Conservation (phyloP, 495 filamentous ascomycete genomes). For the Trypethelium eluteriae region DNA sequence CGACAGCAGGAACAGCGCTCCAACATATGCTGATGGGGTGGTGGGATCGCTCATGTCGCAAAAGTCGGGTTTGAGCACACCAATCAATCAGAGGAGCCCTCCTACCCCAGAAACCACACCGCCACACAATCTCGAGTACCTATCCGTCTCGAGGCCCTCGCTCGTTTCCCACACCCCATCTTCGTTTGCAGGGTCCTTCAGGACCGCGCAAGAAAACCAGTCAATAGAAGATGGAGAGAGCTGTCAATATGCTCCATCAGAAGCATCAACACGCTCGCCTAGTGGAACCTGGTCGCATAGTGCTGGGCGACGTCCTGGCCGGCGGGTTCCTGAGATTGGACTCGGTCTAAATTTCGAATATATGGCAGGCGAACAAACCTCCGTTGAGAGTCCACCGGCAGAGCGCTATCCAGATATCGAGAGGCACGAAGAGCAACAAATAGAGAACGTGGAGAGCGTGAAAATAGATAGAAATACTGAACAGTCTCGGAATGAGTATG, state of each 20-base stretch:
- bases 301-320: slow-evolving; percentile 4
- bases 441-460: slow-evolving; percentile 16
- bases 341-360: slow-evolving; percentile 9
- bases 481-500: background rate
- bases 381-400: background rate
- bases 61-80: slow-evolving; percentile 30
- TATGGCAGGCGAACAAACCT: slow-evolving; percentile 4
- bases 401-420: slow-evolving; percentile 16
- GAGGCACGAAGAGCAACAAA: slow-evolving; percentile 15
- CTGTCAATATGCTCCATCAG: slow-evolving; percentile 23
- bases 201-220: slow-evolving; percentile 34
- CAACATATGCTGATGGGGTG: slow-evolving; percentile 21
- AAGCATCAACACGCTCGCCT: slow-evolving; percentile 17
- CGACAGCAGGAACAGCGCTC: background rate
- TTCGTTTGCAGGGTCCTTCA: slow-evolving; percentile 36
- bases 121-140: slow-evolving; percentile 27
- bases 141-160: slow-evolving; percentile 22
- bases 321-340: slow-evolving; percentile 9
- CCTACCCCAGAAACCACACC: slow-evolving; percentile 36
- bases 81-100: slow-evolving; percentile 30
- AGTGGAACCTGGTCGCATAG: slow-evolving; percentile 13
- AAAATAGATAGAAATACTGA: background rate
- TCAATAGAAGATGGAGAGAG: slow-evolving; percentile 19
- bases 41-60: slow-evolving; percentile 20
- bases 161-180: slow-evolving; percentile 18